Conservation (phyloP, 2,329 filamentous ascomycete species). For the Scortechinia acanthostroma region DNA sequence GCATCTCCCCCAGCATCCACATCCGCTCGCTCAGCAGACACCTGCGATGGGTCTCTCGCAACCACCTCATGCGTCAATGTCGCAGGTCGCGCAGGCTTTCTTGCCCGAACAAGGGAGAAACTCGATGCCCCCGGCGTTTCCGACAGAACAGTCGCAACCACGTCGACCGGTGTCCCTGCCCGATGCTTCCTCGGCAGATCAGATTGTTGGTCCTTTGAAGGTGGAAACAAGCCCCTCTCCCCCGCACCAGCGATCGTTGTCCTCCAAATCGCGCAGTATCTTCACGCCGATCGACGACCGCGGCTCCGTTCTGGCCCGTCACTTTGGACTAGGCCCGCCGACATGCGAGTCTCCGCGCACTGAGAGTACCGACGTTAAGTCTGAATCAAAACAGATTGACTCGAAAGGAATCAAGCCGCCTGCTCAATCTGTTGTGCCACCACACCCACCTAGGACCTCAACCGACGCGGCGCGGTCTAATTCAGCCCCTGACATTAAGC, state of each 20-base stretch:
- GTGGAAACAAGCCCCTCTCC: background rate
- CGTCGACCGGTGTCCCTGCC: background rate
- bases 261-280: slow-evolving; percentile 81
- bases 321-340: slow-evolving; percentile 63
- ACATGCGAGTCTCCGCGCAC: background rate
- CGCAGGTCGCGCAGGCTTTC: background rate
- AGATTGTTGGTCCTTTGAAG: no score
- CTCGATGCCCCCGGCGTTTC: background rate
- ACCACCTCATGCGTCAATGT: background rate
- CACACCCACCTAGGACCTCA: background rate
- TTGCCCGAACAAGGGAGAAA: background rate
- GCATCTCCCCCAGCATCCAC: background rate
- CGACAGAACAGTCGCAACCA: background rate
- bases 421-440: background rate
- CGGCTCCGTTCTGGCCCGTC: slow-evolving; percentile 78
- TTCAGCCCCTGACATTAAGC: slow-evolving; percentile 42
- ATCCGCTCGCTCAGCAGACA: background rate
- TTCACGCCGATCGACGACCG: slow-evolving; percentile 96
- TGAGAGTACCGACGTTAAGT: slow-evolving; percentile 33
- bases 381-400: slow-evolving; percentile 19
- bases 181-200: background rate
- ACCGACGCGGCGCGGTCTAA: background rate
- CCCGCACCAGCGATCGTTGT: slow-evolving; percentile 52
- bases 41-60: background rate
- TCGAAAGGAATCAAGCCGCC: background rate